Percentiles rank a stretch among this genome's conserved stretches.
Conservation (phyloP, 768 basidiomycete species). For the Trametes cinnabarina region DNA sequence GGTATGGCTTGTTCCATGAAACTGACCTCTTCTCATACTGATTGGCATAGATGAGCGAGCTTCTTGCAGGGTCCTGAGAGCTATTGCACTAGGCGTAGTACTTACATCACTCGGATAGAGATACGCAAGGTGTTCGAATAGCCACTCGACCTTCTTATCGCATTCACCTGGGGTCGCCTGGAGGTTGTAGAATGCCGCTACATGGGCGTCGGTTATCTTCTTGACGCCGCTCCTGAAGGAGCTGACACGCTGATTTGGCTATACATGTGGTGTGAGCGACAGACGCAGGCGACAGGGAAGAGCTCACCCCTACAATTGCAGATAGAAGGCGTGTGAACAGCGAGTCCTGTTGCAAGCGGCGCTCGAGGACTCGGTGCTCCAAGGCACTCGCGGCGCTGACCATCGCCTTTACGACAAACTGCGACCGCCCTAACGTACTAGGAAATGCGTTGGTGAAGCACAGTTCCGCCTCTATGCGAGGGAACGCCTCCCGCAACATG, state of each 20-base stretch:
- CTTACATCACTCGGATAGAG: conserved; percentile 1
- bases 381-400: neutral
- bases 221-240: conserved; percentile 7
- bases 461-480: neutral
- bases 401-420: neutral
- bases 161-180: neutral
- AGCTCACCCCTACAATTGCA: neutral
- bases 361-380: neutral
- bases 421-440: neutral
- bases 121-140: neutral
- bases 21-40: neutral
- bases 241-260: conserved; percentile 13
- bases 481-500: neutral
- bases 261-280: neutral
- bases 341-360: neutral
- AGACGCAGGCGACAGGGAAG: neutral
- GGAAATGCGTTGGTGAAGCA: neutral
- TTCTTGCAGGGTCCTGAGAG: no score
- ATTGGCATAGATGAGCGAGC: neutral
- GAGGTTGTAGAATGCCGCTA: neutral
- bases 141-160: neutral
- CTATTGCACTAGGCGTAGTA: no score
- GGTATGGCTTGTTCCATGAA: conserved; percentile 1
- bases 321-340: neutral
- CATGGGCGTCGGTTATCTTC: neutral